Base-by-base conservation (phyloP, 2,329 filamentous ascomycete genomes). In the Colletotrichum melonis region DNA sequence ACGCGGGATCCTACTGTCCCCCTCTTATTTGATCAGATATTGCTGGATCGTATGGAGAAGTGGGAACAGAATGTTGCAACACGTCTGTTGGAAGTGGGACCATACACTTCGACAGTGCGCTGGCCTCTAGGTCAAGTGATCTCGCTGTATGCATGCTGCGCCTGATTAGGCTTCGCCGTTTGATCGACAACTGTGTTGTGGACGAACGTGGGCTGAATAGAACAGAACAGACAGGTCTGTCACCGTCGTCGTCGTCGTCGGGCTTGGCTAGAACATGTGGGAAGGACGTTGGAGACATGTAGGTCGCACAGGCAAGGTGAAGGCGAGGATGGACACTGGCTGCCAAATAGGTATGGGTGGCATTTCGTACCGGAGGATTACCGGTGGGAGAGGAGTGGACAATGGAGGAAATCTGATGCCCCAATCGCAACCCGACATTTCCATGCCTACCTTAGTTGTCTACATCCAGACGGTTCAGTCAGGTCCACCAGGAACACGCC, bases 11-110 rank as follows among this genome's bases (percentile, higher is more conserved):
- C 12, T 54, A 8, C 30, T 24, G 24, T 42, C 11, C 64, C 69
- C 64, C 65, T 63, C 65, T 72, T 63, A 30, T 58, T 63, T 69
- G 38, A 26, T 69, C 65, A 63, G 54, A 58, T 69, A 63, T 63
- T 26, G 52, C 65, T 24, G 35, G 52, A 58, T 58, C 64, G 57
- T 60, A 38, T 63, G 57, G 64, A 72, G 69, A 49, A 66, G 42
- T 22, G 42, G 42, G 42, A 22, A 49, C n/a, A 49, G n/a, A n/a
- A 9, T n/a, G 7, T n/a, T 49, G 42, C 42, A 22, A 35, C 16
- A 42, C 38, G 38, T 35, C 38, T 49, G 16, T 5, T 49, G 56
- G 32, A 12, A 28, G 42, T 12, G 26, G 38, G 12, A 26, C 26
- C 16, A 6, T 9, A n/a, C 24, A 28, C 26, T 35, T 26, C 38